Evolutionary conservation across 176 grass and related monocot species (phyloP).

Genomic region (Coix lacrymajobi): DNA sequence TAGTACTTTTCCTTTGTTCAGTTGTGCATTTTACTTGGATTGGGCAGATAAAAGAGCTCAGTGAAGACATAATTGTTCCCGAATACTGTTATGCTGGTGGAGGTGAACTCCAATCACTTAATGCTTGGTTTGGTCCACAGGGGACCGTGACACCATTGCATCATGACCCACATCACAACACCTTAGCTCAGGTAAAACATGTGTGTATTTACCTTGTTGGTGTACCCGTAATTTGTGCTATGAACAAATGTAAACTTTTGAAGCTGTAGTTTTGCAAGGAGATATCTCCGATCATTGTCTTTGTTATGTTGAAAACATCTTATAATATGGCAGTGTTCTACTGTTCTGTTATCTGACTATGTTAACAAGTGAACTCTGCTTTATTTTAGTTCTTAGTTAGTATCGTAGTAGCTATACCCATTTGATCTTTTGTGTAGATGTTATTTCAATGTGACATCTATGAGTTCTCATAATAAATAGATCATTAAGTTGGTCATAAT

Average conservation of each 20-base stretch:
- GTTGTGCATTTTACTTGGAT: constrained; percentile 26
- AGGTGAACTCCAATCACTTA: constrained; percentile 77
- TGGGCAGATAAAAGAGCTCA: constrained; percentile 77
- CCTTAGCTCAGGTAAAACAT: constrained; percentile 80
- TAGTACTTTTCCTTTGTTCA: constrained; percentile 18
- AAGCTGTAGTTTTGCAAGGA: constrained; percentile 11
- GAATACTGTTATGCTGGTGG: constrained; percentile 92
- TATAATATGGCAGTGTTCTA: not conserved
- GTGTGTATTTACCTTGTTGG: not conserved
- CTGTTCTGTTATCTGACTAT: not conserved
- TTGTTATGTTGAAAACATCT: not conserved
- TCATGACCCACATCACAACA: constrained; percentile 87
- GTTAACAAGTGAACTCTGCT: not conserved
- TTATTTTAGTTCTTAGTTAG: not conserved
- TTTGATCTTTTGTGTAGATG: constrained; percentile 5
- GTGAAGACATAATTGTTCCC: constrained; percentile 84
- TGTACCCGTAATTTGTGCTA: not conserved
- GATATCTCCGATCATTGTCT: not conserved
- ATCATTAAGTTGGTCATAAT: not conserved
- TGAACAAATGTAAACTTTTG: not conserved
- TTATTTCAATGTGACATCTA: not conserved
- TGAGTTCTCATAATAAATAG: not conserved
- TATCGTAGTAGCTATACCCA: not conserved
- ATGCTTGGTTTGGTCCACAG: constrained; percentile 94
- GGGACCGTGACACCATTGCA: constrained; percentile 87